These are phyloP conservation scores for Trichoderma sp. DNA, from an alignment of 2,329 filamentous ascomycete genomes.

Conservation along the genomic window DNA sequence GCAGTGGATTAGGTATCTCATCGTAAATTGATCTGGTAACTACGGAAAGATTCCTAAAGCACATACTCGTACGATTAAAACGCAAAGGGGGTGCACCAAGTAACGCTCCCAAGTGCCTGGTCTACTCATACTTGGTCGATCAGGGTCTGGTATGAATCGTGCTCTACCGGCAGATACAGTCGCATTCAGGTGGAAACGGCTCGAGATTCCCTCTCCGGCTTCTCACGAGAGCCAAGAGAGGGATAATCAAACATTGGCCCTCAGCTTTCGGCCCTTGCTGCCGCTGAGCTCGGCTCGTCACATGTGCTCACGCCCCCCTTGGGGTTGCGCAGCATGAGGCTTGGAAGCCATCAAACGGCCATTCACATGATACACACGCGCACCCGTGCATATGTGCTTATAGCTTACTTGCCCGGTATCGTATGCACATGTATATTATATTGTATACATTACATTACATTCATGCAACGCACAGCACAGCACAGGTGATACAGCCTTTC, in stretches of 20 bases:
- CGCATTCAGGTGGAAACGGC: background rate
- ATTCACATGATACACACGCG: constrained; percentile 4
- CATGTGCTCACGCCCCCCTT: background rate
- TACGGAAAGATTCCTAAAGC: too few relatives aligned
- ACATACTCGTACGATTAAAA: background rate
- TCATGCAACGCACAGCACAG: background rate
- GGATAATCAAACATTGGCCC: background rate
- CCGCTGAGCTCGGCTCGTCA: background rate
- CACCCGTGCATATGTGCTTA: constrained; percentile 4
- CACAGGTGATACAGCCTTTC: background rate
- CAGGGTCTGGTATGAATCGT: background rate
- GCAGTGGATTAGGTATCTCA: background rate
- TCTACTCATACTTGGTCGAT: background rate
- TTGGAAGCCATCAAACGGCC: constrained; percentile 3
- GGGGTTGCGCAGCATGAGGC: background rate
- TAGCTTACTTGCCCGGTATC: background rate
- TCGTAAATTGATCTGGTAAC: background rate
- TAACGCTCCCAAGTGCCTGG: background rate
- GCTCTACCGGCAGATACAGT: background rate
- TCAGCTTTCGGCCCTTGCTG: constrained; percentile 6
- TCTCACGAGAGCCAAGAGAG: background rate
- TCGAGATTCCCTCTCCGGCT: background rate
- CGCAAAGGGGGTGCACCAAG: background rate
- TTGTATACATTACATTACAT: background rate
- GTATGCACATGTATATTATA: background rate